phyloP scores from a whole-genome alignment of 805 yeast genomes.

The Starmera caribaea region DNA sequence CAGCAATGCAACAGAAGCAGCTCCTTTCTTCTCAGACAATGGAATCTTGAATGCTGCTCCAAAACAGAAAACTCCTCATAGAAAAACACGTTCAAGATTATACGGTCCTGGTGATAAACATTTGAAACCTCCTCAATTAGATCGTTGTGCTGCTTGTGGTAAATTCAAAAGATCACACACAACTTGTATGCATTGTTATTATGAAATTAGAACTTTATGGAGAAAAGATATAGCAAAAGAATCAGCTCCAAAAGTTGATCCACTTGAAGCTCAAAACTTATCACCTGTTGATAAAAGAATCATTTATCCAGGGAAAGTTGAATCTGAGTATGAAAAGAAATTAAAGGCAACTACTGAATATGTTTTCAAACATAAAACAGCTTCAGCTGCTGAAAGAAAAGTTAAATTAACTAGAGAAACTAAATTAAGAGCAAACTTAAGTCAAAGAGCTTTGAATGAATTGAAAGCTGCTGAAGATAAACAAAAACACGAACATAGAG shows the following conservation, averaged over 20 bases:
- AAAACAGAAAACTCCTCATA: constrained; percentile 84
- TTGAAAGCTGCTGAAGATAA: too few species aligned
- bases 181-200: constrained; percentile 87
- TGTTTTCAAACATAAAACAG: constrained; percentile 42
- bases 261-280: constrained; percentile 20
- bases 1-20: constrained; percentile 16
- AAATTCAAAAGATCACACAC: constrained; percentile 83
- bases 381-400: constrained; percentile 36
- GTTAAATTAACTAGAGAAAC: not conserved
- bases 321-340: constrained; percentile 33
- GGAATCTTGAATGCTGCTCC: constrained; percentile 83
- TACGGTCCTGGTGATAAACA: constrained; percentile 80
- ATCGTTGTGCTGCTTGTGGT: constrained; percentile 94
- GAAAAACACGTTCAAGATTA: constrained; percentile 74
- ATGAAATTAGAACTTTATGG: constrained; percentile 71
- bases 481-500: too few species aligned
- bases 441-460: too few species aligned
- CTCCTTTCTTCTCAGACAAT: constrained; percentile 40
- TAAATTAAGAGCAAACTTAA: too few species aligned
- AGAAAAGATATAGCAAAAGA: constrained; percentile 28
- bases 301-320: constrained; percentile 65
- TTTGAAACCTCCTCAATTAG: constrained; percentile 64
- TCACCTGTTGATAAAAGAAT: constrained; percentile 54
- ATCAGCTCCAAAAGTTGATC: constrained; percentile 17
- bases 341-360: constrained; percentile 46